A percentile compares a stretch with the other conserved stretches of the same genome.
These are phyloP conservation scores for Thelonectria olida DNA, from an alignment of 2,329 filamentous ascomycete genomes.

Conservation along the genomic window DNA sequence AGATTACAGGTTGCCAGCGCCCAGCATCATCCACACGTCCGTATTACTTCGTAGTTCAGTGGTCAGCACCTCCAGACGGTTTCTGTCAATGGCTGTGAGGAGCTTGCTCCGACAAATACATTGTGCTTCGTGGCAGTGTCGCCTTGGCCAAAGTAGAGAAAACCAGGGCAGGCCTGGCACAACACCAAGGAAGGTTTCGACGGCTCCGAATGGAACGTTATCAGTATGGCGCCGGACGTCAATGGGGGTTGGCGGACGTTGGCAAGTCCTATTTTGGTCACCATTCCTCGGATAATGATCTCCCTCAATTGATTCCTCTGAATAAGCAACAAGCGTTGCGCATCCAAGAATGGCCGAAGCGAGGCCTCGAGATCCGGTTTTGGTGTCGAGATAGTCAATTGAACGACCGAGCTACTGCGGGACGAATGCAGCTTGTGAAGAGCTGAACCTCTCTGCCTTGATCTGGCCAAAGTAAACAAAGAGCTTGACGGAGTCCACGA, in stretches of 20 bases:
- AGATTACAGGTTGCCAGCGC: conserved; percentile 21
- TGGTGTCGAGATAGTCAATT: conserved; percentile 5
- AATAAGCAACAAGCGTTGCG: background rate
- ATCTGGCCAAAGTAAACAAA: conserved; percentile 15
- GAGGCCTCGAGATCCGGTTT: conserved; percentile 8
- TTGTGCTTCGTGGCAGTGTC: background rate
- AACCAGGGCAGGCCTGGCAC: background rate
- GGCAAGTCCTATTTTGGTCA: conserved; percentile 26
- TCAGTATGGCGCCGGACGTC: conserved; percentile 29
- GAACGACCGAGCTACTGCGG: conserved; percentile 10
- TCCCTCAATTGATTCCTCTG: conserved; percentile 17
- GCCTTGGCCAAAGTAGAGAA: background rate
- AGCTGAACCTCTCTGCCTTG: conserved; percentile 4
- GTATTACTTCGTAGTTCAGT: no score
- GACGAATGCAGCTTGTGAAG: conserved; percentile 10
- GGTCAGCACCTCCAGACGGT: no score
- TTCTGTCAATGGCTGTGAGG: background rate
- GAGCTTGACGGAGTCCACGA: background rate
- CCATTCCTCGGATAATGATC: conserved; percentile 29
- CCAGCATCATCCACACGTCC: no score
- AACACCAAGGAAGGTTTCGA: conserved; percentile 25
- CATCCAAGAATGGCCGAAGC: background rate
- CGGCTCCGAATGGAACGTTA: conserved; percentile 20
- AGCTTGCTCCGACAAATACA: no score
- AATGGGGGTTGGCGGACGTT: conserved; percentile 6